Conservation (phyloP, 805 yeast species). For the Yamadazyma endophytica region DNA sequence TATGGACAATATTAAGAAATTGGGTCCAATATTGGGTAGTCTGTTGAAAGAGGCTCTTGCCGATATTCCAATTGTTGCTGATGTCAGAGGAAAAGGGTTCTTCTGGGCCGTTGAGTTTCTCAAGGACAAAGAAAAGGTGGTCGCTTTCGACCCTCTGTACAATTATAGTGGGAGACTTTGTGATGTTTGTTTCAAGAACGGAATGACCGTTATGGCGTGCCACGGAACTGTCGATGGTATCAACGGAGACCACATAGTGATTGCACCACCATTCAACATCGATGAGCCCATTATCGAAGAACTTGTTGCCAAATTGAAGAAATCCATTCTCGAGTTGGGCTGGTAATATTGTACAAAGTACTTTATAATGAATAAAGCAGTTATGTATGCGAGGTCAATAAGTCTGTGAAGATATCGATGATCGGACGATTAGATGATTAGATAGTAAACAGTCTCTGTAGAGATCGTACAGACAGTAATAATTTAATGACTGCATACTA, state of each 20-base stretch:
- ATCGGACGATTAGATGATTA: too few species aligned
- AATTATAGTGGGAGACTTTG: slow-evolving; percentile 33
- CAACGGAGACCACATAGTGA: slow-evolving; percentile 38
- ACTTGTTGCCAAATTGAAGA: slow-evolving; percentile 45
- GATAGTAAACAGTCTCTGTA: too few species aligned
- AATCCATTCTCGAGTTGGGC: too few species aligned
- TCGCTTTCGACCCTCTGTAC: slow-evolving; percentile 36
- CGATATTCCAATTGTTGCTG: slow-evolving; percentile 34
- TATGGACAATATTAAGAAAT: slow-evolving; percentile 39
- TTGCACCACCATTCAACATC: slow-evolving; percentile 40
- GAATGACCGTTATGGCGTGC: slow-evolving; percentile 43
- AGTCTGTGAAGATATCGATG: too few species aligned
- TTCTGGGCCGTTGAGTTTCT: slow-evolving; percentile 56
- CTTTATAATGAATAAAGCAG: too few species aligned
- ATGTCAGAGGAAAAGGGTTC: slow-evolving; percentile 57
- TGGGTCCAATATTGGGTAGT: slow-evolving; percentile 40
- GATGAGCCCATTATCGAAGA: slow-evolving; percentile 28
- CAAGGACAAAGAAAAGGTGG: slow-evolving; percentile 46
- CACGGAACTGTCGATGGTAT: slow-evolving; percentile 25
- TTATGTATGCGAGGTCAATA: too few species aligned
- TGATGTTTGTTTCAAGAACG: slow-evolving; percentile 33
- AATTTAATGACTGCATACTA: too few species aligned
- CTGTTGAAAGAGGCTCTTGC: slow-evolving; percentile 21
- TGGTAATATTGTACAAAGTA: too few species aligned
- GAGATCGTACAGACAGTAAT: too few species aligned